A percentile compares a stretch with the other conserved stretches of the same genome.
phyloP scores from a whole-genome alignment of 371 early-diverging fungal genomes.

The Mucor velutinosus region DNA sequence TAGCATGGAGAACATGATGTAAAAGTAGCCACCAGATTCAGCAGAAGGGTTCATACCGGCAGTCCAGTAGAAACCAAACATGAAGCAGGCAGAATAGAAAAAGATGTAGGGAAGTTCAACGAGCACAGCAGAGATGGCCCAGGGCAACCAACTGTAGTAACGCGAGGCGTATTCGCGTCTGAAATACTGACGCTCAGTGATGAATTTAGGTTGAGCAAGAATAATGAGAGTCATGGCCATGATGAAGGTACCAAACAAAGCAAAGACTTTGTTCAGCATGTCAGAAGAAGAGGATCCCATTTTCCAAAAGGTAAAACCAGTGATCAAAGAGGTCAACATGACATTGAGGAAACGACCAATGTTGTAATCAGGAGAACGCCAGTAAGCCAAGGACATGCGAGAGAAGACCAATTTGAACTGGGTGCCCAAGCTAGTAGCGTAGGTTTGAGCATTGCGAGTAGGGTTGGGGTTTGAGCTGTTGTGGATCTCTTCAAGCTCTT shows the following conservation, averaged over 20 bases:
- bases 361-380: slow-evolving; percentile 70
- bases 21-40: slow-evolving; percentile 61
- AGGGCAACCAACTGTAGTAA: slow-evolving; percentile 74
- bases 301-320: slow-evolving; percentile 78
- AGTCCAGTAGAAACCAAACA: slow-evolving; percentile 73
- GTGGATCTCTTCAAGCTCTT: slow-evolving; percentile 44
- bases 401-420: slow-evolving; percentile 60
- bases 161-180: slow-evolving; percentile 73
- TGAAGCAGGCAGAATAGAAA: slow-evolving; percentile 57
- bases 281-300: slow-evolving; percentile 57
- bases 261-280: slow-evolving; percentile 71
- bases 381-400: slow-evolving; percentile 66
- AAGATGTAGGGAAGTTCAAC: slow-evolving; percentile 65
- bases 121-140: slow-evolving; percentile 54
- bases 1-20: slow-evolving; percentile 60
- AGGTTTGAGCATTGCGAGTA: slow-evolving; percentile 22
- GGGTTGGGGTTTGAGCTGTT: slow-evolving; percentile 24
- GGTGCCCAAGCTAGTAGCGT: slow-evolving; percentile 30
- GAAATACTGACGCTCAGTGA: slow-evolving; percentile 70
- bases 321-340: slow-evolving; percentile 55
- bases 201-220: slow-evolving; percentile 74
- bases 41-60: slow-evolving; percentile 58
- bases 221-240: slow-evolving; percentile 72
- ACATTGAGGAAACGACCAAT: slow-evolving; percentile 62
- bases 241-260: slow-evolving; percentile 69